Percentiles rank a stretch among this genome's conserved stretches.
Conservation (phyloP, 768 basidiomycete species). For the Tricholoma sp. region DNA sequence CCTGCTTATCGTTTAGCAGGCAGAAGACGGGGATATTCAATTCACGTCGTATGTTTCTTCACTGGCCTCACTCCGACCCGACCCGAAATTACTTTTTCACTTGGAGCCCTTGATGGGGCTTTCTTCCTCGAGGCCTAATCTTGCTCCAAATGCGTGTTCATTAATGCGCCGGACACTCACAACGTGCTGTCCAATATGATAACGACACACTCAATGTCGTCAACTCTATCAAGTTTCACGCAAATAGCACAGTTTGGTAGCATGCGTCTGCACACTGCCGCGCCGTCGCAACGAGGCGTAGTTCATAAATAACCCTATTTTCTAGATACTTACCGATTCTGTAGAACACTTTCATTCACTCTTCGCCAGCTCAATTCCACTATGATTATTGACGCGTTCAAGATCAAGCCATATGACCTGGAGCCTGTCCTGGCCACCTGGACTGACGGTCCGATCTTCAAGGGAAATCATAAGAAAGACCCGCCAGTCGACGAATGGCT, state of each 20-base stretch:
- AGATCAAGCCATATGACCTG: constrained; percentile 73
- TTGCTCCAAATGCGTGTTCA: constrained; percentile 8
- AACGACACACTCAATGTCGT: neutral
- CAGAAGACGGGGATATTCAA: neutral
- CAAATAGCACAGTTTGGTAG: neutral
- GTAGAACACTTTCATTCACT: constrained; percentile 2
- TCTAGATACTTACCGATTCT: neutral
- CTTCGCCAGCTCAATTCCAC: constrained; percentile 1
- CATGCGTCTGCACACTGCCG: constrained; percentile 1
- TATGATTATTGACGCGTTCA: constrained; percentile 69
- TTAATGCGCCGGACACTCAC: constrained; percentile 7
- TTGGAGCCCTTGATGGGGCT: neutral
- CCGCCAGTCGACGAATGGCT: constrained; percentile 70
- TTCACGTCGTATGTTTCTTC: neutral
- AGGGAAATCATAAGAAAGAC: constrained; percentile 67
- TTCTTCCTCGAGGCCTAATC: neutral
- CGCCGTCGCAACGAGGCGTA: constrained; percentile 17
- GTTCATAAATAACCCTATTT: constrained; percentile 7
- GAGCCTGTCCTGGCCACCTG: constrained; percentile 62
- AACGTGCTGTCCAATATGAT: constrained; percentile 14
- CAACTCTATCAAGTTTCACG: constrained; percentile 1
- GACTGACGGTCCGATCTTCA: constrained; percentile 62
- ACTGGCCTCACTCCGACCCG: neutral
- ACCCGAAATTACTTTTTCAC: neutral
- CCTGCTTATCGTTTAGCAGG: neutral